Conservation (phyloP, 768 basidiomycete species). For the Boletales sp. region DNA sequence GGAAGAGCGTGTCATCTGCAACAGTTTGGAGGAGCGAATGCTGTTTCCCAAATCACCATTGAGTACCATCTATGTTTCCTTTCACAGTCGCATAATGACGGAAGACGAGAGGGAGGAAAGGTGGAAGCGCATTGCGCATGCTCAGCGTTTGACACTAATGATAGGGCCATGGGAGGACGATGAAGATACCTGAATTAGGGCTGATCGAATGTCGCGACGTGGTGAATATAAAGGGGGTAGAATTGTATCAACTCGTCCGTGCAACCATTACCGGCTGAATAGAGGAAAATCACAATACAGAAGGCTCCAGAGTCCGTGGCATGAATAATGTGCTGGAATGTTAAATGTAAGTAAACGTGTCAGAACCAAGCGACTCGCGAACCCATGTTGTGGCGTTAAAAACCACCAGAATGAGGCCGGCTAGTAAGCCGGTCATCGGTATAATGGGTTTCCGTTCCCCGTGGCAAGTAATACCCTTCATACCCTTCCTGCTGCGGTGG, state of each 20-base stretch:
- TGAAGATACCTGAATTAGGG: constrained; percentile 8
- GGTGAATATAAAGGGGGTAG: not conserved
- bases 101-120: constrained; percentile 22
- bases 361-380: not conserved
- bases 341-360: not conserved
- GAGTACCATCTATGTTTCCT: constrained; percentile 14
- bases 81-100: constrained; percentile 15
- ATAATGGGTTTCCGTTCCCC: constrained; percentile 31
- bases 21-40: constrained; percentile 27
- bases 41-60: constrained; percentile 5
- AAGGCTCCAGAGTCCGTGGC: constrained; percentile 8
- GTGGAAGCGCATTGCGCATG: constrained; percentile 25
- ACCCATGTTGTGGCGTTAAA: constrained; percentile 9
- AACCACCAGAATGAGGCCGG: constrained; percentile 48
- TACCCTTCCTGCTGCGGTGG: constrained; percentile 46
- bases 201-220: not conserved
- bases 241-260: constrained; percentile 1
- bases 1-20: constrained; percentile 32
- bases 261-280: too few species aligned
- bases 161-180: constrained; percentile 30
- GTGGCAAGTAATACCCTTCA: constrained; percentile 22
- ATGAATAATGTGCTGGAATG: not conserved
- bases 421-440: constrained; percentile 27
- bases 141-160: constrained; percentile 16
- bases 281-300: not conserved